These are phyloP conservation scores for Euphrasia confusa DNA, from an alignment of 257 asterid species.

Conservation along the genomic window DNA sequence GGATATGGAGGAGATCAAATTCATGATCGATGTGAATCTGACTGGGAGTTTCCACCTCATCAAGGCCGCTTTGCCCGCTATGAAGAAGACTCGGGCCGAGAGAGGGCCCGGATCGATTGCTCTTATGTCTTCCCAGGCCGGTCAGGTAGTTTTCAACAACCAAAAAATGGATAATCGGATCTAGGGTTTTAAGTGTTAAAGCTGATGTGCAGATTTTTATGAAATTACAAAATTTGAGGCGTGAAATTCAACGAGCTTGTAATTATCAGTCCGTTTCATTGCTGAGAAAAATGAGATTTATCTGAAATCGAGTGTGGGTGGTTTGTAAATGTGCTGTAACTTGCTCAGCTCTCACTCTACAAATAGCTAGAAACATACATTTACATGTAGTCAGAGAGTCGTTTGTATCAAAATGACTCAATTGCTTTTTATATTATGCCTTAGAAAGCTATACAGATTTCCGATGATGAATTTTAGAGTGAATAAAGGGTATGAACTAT, in stretches of 20 bases:
- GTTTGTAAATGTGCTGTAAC: too few relatives aligned
- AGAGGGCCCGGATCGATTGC: constrained; percentile 80
- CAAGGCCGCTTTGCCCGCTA: constrained; percentile 85
- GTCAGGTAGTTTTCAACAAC: constrained; percentile 51
- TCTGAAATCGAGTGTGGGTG: too few relatives aligned
- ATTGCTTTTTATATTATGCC: neutral
- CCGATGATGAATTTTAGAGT: neutral
- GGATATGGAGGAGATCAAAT: constrained; percentile 69
- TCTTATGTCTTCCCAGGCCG: constrained; percentile 95
- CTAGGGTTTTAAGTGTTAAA: neutral
- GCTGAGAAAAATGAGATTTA: too few relatives aligned
- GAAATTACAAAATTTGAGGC: neutral
- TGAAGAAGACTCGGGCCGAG: constrained; percentile 68
- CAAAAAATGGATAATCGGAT: constrained; percentile 5
- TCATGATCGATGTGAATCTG: constrained; percentile 86
- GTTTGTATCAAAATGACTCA: neutral
- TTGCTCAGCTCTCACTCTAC: too few relatives aligned
- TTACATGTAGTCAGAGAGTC: neutral
- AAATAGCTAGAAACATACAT: too few relatives aligned
- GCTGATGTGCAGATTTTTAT: neutral
- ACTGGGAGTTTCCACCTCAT: constrained; percentile 75
- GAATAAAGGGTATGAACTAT: neutral
- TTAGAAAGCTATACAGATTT: neutral
- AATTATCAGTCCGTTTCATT: too few relatives aligned
- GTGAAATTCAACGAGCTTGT: neutral